Conservation (phyloP, 2,329 filamentous ascomycete genomes). For the Fusarium pseudoanthophilum region DNA sequence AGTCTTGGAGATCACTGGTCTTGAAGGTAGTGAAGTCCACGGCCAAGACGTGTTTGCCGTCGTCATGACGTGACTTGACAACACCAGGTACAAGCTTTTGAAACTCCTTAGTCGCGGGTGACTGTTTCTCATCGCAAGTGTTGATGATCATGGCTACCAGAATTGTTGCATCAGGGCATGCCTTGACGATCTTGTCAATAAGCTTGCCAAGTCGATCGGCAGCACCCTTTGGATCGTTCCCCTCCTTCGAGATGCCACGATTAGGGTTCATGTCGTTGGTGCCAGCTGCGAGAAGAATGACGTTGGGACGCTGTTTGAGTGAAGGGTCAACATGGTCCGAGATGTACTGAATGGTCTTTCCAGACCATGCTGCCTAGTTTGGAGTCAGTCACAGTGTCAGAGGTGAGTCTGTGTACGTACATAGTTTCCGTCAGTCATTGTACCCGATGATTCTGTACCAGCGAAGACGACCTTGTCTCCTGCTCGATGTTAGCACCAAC, state of each 20-base stretch:
- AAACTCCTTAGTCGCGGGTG: not conserved
- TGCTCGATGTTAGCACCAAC: not conserved
- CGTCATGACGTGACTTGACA: not conserved
- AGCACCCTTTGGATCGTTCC: slow-evolving; percentile 7
- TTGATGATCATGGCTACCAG: slow-evolving; percentile 24
- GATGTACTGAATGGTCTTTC: slow-evolving; percentile 28
- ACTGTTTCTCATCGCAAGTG: not conserved
- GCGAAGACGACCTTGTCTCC: slow-evolving; percentile 14
- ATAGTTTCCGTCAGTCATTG: slow-evolving; percentile 4
- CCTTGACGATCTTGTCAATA: slow-evolving; percentile 19
- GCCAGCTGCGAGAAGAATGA: slow-evolving; percentile 17
- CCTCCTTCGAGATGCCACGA: slow-evolving; percentile 9
- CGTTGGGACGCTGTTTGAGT: slow-evolving; percentile 6
- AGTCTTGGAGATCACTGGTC: slow-evolving; percentile 22
- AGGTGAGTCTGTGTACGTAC: not conserved
- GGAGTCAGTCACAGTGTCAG: not conserved
- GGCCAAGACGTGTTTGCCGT: slow-evolving; percentile 15
- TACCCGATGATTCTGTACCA: slow-evolving; percentile 14
- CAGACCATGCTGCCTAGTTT: slow-evolving; percentile 16
- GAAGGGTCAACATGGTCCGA: slow-evolving; percentile 9
- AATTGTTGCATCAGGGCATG: slow-evolving; percentile 21
- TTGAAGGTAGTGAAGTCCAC: slow-evolving; percentile 28
- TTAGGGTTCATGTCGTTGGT: slow-evolving; percentile 31
- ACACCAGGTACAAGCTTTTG: slow-evolving; percentile 1
- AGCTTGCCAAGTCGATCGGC: slow-evolving; percentile 9